Base-by-base conservation (phyloP, 2,329 filamentous ascomycete species). In the Aspergillus melleus region DNA sequence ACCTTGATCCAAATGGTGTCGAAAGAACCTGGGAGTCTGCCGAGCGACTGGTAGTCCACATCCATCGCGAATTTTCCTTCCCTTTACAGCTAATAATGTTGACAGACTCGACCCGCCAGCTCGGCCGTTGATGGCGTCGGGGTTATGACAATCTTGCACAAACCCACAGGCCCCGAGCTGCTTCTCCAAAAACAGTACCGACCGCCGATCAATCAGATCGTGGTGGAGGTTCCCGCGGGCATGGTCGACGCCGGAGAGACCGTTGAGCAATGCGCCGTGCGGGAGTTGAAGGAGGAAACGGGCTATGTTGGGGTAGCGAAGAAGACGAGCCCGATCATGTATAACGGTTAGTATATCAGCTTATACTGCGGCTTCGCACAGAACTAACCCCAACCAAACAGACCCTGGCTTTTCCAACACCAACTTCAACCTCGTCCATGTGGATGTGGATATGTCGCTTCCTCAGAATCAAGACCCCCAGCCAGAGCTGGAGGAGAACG, bases 401-500 rank as follows among this genome's bases (percentile, higher is more conserved):
- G 80, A 81, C 61, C 79, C 80, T 2, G 80, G 80, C 16, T 78
- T 82, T 55, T 80, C 77, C 65, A 81, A 81, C 57, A 81, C 79
- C 20, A 81, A 81, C 61, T 71, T 80, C 26, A 79, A 80, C 52
- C 79, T 81, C 74, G 86, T 93, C 12, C 89, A 93, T 70, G 85
- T 93, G 44, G 83, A 80, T 1, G 85, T 94, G 63, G 89, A 94
- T 73, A 85, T 90, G 81, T 81, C 77, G 5, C 77, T 86, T 1
- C 83, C 88, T 0, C 87, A 87, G 67, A 94, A 94, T 70, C 84
- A 88, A 71, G 80, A 90, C 54, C 86, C 86, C 1, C 81, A 87
- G 71, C 87, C 90, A 0, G 79, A 89, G 70, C 80, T 93, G 6
- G 90, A 94, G 71, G 90, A 92, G 19, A 88, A 87, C 62, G 90